phyloP scores from a whole-genome alignment of 148 eudicot species.

The Nepenthes mirabilis region DNA sequence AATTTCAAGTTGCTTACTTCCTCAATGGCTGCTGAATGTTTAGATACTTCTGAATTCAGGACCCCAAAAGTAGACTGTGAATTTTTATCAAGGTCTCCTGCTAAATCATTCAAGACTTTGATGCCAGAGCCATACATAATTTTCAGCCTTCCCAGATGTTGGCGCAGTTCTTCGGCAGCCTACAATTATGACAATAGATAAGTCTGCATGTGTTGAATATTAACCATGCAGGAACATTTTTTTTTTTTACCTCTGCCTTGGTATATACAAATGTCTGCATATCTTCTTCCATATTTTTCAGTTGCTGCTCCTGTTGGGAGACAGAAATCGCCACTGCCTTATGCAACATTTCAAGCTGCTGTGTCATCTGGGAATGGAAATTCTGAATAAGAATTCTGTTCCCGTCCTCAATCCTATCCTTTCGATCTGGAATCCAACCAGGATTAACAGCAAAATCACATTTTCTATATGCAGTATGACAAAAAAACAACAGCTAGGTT shows the following conservation, averaged over 20 bases:
- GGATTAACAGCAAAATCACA: constrained; percentile 6
- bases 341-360: constrained; percentile 85
- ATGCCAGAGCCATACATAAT: constrained; percentile 77
- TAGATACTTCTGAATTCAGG: constrained; percentile 67
- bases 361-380: constrained; percentile 70
- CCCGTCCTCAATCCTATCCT: constrained; percentile 87
- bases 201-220: background rate
- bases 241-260: constrained; percentile 60
- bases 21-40: constrained; percentile 72
- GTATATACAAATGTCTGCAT: constrained; percentile 93
- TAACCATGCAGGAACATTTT: background rate
- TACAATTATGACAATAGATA: constrained; percentile 17
- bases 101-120: constrained; percentile 63
- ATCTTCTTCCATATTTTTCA: constrained; percentile 91
- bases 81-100: constrained; percentile 79
- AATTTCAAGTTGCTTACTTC: constrained; percentile 26
- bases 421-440: constrained; percentile 51
- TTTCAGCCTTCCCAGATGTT: constrained; percentile 55
- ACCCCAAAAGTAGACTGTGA: constrained; percentile 55
- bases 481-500: constrained; percentile 1
- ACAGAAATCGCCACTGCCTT: constrained; percentile 75
- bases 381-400: constrained; percentile 68
- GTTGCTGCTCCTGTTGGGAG: constrained; percentile 79
- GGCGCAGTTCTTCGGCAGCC: constrained; percentile 83
- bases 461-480: background rate